Conservation (phyloP, 2,329 filamentous ascomycete genomes). For the Xylogone sp. region DNA sequence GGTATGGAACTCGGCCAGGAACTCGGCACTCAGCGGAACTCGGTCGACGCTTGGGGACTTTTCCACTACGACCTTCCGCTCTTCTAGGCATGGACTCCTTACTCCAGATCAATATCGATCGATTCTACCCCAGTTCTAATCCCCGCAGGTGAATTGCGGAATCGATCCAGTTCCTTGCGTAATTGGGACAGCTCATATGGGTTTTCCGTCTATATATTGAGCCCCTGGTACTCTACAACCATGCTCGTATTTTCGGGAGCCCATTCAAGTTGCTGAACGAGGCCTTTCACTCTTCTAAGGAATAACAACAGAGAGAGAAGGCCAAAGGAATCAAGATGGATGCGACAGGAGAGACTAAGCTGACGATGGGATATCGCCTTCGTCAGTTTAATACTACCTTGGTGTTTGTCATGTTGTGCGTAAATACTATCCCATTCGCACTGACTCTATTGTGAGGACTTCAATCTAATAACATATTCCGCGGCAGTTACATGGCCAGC, state of each 20-base stretch:
- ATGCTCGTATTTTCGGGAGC: no score
- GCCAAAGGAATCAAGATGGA: neutral
- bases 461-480: neutral
- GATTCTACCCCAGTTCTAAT: neutral
- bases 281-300: neutral
- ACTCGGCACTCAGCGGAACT: neutral
- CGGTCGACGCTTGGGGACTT: neutral
- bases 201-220: neutral
- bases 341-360: neutral
- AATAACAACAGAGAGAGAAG: neutral
- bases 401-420: slow-evolving; percentile 1
- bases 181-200: neutral
- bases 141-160: neutral
- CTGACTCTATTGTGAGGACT: no score
- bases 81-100: neutral
- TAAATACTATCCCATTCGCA: no score
- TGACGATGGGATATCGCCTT: neutral
- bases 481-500: slow-evolving; percentile 1
- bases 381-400: slow-evolving; percentile 1
- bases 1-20: neutral
- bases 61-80: neutral
- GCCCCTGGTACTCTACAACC: no score
- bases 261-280: no score
- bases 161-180: neutral
- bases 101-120: neutral